phyloP scores from a whole-genome alignment of 176 grass and related monocot genomes.

The Avena insularis region DNA sequence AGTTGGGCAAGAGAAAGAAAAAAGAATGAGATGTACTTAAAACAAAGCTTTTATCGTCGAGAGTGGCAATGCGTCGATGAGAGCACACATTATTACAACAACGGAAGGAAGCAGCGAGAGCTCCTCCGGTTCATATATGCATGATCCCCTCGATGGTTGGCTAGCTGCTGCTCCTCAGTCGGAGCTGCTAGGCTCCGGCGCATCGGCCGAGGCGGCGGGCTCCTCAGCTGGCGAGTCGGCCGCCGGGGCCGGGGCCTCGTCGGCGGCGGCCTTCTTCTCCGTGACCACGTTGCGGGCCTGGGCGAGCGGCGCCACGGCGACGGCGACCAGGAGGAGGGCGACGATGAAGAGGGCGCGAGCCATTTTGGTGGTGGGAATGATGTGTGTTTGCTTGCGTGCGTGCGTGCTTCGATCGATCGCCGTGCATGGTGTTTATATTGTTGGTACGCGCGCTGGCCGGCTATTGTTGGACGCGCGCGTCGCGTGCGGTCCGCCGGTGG shows the following conservation, averaged over 20 bases:
- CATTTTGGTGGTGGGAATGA: not conserved
- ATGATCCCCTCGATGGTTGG: too few species aligned
- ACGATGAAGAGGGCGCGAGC: not conserved
- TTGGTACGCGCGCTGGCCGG: too few species aligned
- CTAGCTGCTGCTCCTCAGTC: not conserved
- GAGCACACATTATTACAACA: too few species aligned
- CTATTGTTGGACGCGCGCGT: too few species aligned
- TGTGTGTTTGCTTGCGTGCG: not conserved
- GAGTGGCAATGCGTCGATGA: too few species aligned
- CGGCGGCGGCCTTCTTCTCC: not conserved
- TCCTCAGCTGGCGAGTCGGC: not conserved
- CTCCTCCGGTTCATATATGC: too few species aligned
- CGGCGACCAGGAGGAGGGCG: not conserved
- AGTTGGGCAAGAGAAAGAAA: too few species aligned
- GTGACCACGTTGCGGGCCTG: not conserved
- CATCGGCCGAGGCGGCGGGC: not conserved
- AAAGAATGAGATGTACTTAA: too few species aligned
- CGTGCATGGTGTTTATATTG: not conserved
- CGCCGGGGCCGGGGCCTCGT: not conserved
- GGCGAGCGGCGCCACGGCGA: conserved; percentile 7
- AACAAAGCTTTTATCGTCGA: too few species aligned
- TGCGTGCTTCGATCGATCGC: not conserved
- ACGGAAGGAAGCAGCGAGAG: too few species aligned
- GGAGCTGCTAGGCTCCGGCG: conserved; percentile 6
- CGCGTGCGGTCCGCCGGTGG: too few species aligned